Percentiles rank a stretch among this genome's conserved stretches.
phyloP scores from a whole-genome alignment of 108 stramenopile genomes.

The Pseudonitzschia multiseries region DNA sequence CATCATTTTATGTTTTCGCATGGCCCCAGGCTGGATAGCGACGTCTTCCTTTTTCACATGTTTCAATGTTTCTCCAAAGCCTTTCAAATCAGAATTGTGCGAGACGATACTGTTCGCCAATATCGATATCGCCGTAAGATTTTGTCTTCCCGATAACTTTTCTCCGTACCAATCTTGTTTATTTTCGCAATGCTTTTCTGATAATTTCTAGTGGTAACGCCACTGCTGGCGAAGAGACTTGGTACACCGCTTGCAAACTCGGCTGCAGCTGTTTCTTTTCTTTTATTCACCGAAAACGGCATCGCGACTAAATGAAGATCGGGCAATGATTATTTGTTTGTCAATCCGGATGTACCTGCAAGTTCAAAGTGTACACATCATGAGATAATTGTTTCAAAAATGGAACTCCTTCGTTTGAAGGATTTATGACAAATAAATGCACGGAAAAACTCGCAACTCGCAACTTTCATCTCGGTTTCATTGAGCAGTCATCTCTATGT shows the following conservation, averaged over 20 bases:
- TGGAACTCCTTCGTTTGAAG: no score
- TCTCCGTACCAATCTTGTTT: conserved; percentile 23
- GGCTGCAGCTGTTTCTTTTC: background rate
- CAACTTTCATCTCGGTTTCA: no score
- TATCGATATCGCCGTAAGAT: conserved; percentile 20
- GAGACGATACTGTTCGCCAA: conserved; percentile 12
- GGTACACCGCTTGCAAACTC: background rate
- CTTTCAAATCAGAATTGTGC: background rate
- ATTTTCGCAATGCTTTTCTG: background rate
- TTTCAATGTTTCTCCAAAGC: conserved; percentile 9
- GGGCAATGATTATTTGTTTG: background rate
- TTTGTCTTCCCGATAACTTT: conserved; percentile 13
- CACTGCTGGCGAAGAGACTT: background rate
- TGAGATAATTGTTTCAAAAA: no score
- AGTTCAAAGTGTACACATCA: no score
- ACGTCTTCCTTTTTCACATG: conserved; percentile 24
- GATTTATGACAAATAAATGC: no score
- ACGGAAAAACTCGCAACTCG: no score
- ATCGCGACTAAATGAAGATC: background rate
- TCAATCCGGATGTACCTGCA: no score
- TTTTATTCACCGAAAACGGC: background rate
- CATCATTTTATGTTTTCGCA: conserved; percentile 25
- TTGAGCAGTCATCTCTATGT: no score
- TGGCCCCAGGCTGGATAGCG: conserved; percentile 19
- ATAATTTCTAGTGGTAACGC: background rate